Evolutionary conservation across 345 rosid species (phyloP), one percentile per base, ranked within the genome.

Genomic region (Sisymbrium irio): DNA sequence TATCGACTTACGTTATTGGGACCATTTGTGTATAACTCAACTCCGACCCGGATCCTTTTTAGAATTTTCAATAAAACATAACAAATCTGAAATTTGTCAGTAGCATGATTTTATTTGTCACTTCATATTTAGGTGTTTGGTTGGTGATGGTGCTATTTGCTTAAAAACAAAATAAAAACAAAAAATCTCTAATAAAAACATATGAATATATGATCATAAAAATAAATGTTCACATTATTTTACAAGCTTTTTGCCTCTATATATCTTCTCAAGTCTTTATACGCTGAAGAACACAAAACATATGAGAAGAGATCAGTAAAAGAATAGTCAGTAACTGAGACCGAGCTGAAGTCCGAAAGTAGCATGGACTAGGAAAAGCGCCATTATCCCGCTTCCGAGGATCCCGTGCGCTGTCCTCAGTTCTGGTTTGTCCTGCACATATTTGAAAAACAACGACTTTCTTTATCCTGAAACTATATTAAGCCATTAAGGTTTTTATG

Each of bases 311-410:
- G 42, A 53, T 65, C 7, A 64, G 62, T 42, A 30, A 62, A 7
- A 41, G 47, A 64, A 56, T 7, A 27, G 37, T 86, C 74, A 91
- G 84, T 76, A 87, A 70, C 92, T 88, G 79, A 94, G 89, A 60
- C 97, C 96, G 4, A 91, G 92, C 82, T 88, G 92, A 78, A 95
- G 90, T 40, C 99, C 97, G 17, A 95, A 78, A 20, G 85, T 85
- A 39, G 89, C 85, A 79, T 90, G 97, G 76, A 94, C 33, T 37
- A 92, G 86, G 72, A 95, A 95, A 39, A 91, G 67, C 2, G 88
- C 81, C 97, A 90, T 95, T 72, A 95, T 95, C 54, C 97, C 96
- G 13, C 99, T 95, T 42, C 97, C 97, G 42, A 95, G 79, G 27
- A 95, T 73, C 74, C 97, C 97, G 61, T 95, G 97, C 40, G 87